These are phyloP conservation scores for Lactarius evosmus DNA, from an alignment of 768 basidiomycete species.

Conservation along the genomic window DNA sequence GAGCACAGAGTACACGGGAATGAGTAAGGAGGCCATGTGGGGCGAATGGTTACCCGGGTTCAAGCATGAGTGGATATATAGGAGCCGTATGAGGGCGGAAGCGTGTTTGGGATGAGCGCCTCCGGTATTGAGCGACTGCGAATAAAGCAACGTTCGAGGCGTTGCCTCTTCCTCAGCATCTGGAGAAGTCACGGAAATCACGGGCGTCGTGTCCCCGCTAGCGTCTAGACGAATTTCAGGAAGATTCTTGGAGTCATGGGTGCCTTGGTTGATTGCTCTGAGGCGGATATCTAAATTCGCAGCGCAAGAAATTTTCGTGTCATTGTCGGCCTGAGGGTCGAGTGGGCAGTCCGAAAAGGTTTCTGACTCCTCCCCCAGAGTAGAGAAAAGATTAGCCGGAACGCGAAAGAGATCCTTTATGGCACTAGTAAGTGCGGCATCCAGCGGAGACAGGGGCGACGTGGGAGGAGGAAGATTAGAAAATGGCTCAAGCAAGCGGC, in stretches of 20 bases:
- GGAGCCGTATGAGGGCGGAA: conserved; percentile 61
- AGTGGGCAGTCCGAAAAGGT: conserved; percentile 19
- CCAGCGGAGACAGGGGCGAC: conserved; percentile 20
- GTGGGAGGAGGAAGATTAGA: conserved; percentile 35
- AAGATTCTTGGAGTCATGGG: conserved; percentile 32
- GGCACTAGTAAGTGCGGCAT: conserved; percentile 23
- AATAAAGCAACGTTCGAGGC: conserved; percentile 47
- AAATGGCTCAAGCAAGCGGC: conserved; percentile 57
- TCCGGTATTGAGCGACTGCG: conserved; percentile 44
- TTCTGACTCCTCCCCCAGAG: conserved; percentile 25
- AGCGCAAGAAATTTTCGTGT: conserved; percentile 38
- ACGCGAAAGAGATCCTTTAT: conserved; percentile 28
- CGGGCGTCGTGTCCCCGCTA: conserved; percentile 26
- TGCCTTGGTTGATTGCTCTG: conserved; percentile 39
- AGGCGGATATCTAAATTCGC: conserved; percentile 54
- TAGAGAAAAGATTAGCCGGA: conserved; percentile 24
- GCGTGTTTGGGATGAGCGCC: conserved; percentile 57
- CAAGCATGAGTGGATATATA: conserved; percentile 66
- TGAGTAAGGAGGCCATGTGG: conserved; percentile 63
- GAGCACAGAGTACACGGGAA: conserved; percentile 64
- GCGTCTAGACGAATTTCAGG: conserved; percentile 41
- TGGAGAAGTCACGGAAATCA: conserved; percentile 40
- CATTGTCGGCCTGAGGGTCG: conserved; percentile 17
- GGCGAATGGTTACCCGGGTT: conserved; percentile 71
- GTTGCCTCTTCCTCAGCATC: conserved; percentile 31